Evolutionary conservation across 129 eudicot species (phyloP), one percentile per base, ranked within the genome.

Genomic region (Sambucus nigra): DNA sequence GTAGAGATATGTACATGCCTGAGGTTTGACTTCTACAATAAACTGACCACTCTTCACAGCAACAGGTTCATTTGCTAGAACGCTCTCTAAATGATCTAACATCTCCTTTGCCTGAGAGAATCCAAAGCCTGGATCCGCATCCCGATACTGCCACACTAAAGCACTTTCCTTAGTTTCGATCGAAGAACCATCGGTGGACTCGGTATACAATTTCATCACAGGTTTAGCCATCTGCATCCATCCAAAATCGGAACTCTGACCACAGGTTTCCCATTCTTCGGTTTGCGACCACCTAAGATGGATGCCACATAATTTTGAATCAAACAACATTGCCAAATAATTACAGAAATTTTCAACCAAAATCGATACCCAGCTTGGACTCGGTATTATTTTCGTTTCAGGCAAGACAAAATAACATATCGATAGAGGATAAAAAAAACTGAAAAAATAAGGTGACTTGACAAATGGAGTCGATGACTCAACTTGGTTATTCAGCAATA

Each of bases 21-120:
- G 96, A 41, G 96, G 96, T 61, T 87, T 87, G 69, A 87, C 96
- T 87, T 87, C 96, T 26, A 87, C 94, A 25, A 87, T 87, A 57
- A 47, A 72, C 69, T 87, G 94, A 57, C 96, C 96, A 55, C 93
- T 83, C 57, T 83, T 83, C 19, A 83, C 96, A 27, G 94, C 86
- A 19, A 87, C 96, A 47, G 94, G 96, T 65, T 83, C 96, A 44
- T 83, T 87, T 60, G 96, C 96, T 61, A 87, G 59, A 25, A 87
- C 96, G 58, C 94, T 83, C 66, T 87, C 96, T 0, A 83, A 77
- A 72, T 87, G 94, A 72, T 87, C 96, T 50, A 87, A 67, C 86
- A 87, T 71, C 60, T 87, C 96, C 65, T 87, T 87, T 13, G 96
- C 96, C 73, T 87, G 94, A 55, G 89, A 73, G 49, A 72, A 87